phyloP scores from a whole-genome alignment of 2,329 filamentous ascomycete species.

The Esteya vermicola region DNA sequence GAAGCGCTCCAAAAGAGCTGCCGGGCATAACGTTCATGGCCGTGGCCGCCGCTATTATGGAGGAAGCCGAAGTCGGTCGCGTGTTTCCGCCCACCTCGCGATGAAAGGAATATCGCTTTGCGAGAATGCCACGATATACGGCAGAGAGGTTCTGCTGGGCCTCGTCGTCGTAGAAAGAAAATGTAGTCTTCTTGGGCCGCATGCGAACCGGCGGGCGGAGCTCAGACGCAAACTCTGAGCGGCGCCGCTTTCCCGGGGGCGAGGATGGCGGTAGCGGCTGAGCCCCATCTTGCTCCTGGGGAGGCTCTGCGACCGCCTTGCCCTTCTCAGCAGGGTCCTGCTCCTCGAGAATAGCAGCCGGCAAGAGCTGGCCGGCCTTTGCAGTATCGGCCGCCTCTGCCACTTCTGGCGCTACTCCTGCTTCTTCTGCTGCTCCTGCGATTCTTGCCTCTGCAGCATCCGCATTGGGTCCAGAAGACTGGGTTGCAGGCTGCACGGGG shows the following conservation, averaged over 20 bases:
- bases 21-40: neutral
- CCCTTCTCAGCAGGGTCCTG: no score
- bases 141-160: constrained; percentile 1
- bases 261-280: constrained; percentile 12
- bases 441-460: no score
- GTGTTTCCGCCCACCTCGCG: constrained; percentile 5
- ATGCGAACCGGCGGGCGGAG: constrained; percentile 6
- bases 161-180: constrained; percentile 7
- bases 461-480: neutral
- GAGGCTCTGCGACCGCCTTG: no score
- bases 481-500: neutral
- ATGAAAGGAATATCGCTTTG: constrained; percentile 9
- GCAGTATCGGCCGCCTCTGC: no score
- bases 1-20: neutral
- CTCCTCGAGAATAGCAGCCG: no score
- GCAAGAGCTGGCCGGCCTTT: no score
- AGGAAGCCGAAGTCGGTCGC: neutral
- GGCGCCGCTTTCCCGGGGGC: constrained; percentile 6
- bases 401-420: no score
- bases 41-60: neutral
- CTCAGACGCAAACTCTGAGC: constrained; percentile 9
- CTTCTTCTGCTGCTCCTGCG: no score
- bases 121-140: constrained; percentile 8
- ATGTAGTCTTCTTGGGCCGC: constrained; percentile 2
- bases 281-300: no score